Base-by-base conservation (phyloP, 108 stramenopile genomes). In the Cylindrotheca closterium region DNA sequence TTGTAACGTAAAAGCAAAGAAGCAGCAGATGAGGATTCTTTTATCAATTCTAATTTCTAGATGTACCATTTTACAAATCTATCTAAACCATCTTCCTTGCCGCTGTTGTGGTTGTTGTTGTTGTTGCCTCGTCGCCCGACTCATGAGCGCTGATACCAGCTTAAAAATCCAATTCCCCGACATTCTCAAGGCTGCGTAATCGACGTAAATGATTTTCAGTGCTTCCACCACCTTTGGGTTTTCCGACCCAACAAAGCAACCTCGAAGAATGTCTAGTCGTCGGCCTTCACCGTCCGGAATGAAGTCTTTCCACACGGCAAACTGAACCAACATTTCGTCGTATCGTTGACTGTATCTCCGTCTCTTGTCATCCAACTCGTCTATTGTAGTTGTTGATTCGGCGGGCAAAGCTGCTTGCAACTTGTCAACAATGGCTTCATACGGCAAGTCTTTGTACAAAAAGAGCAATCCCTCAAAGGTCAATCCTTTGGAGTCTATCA, bases 81-180 rank as follows among this genome's bases (percentile, higher is more conserved):
- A n/a, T n/a, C n/a, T n/a, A n/a, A n/a, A n/a, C n/a, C n/a, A n/a
- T n/a, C n/a, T n/a, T n/a, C n/a, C n/a, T n/a, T n/a, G n/a, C n/a
- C n/a, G n/a, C n/a, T n/a, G n/a, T n/a, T n/a, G n/a, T n/a, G n/a
- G n/a, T n/a, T n/a, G n/a, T 56, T 52, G 54, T 27, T 45, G 54
- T 22, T 55, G 37, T 58, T 31, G 57, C 58, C 47, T 47, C 68
- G 32, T 60, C 30, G 68, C 19, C 24, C 51, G 30, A 60, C 34
- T 42, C 77, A 84, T 78, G 37, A 87, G 29, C 7, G 73, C 73
- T 2, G 76, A 77, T 49, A 90, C 82, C 22, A 93, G 68, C 60
- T 80, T 71, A 62, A 90, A 93, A 46, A 93, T 89, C 62, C 86
- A 68, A 49, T 90, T 85, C 2, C 88, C 92, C 0, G 81, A 87